phyloP scores from a whole-genome alignment of 768 basidiomycete species.

The Mycena chlorophos region DNA sequence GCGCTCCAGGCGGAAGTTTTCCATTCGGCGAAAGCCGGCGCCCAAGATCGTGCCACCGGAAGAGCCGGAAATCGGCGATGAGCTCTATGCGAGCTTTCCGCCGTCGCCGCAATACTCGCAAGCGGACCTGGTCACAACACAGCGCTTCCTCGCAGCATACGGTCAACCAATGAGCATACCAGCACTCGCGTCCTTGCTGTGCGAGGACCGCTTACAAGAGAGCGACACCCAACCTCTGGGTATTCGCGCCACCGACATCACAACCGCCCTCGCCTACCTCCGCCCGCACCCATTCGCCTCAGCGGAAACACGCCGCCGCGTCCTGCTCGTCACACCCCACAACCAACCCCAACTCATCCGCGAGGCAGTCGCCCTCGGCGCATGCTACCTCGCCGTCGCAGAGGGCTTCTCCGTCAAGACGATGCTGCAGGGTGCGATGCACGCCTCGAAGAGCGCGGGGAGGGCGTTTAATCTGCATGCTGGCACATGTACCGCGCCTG shows the following conservation, averaged over 20 bases:
- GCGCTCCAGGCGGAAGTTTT: background rate
- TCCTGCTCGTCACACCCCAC: conserved; percentile 9
- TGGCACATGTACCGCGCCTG: no score
- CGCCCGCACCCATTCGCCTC: conserved; percentile 18
- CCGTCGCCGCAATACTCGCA: background rate
- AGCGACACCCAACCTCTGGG: conserved; percentile 6
- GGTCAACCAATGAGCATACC: conserved; percentile 4
- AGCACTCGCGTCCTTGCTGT: conserved; percentile 9
- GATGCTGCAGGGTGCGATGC: conserved; percentile 5
- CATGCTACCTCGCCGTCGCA: conserved; percentile 10
- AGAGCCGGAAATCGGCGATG: background rate
- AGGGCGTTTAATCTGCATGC: background rate
- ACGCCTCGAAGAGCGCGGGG: conserved; percentile 6
- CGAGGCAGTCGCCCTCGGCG: conserved; percentile 13
- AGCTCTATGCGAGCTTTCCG: background rate
- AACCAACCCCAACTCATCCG: conserved; percentile 7
- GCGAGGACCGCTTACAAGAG: background rate
- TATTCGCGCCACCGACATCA: conserved; percentile 4
- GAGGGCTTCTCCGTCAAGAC: background rate
- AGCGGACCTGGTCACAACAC: conserved; percentile 9
- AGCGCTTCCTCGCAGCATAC: conserved; percentile 7
- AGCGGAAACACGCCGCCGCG: background rate
- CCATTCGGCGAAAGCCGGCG: background rate
- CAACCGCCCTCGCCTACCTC: conserved; percentile 8
- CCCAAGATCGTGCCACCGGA: background rate